Evolutionary conservation across 257 asterid genomes (phyloP).

Genomic region (Scutellaria minor): DNA sequence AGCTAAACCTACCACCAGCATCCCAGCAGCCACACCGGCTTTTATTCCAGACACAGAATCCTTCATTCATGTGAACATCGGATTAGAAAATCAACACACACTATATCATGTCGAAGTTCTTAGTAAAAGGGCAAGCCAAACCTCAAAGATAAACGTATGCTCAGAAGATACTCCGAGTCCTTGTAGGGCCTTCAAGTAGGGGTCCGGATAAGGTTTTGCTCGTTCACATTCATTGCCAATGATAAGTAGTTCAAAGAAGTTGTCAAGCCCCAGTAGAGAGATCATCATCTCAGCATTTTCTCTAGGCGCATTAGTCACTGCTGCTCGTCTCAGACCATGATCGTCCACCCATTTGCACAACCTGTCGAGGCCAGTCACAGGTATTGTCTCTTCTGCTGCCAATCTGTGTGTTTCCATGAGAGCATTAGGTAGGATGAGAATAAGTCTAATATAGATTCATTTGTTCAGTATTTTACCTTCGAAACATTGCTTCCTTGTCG

Average conservation of each 20-base stretch:
- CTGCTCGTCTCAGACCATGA: conserved; percentile 72
- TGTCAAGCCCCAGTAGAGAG: conserved; percentile 54
- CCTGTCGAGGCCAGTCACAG: conserved; percentile 63
- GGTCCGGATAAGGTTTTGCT: conserved; percentile 86
- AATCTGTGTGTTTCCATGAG: conserved; percentile 50
- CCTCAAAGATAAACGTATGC: conserved; percentile 77
- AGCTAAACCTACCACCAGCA: conserved; percentile 78
- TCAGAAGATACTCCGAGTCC: conserved; percentile 62
- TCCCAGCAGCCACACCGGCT: conserved; percentile 83
- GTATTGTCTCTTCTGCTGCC: conserved; percentile 58
- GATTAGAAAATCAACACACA: neutral
- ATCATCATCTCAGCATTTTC: conserved; percentile 69
- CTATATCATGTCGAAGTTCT: neutral
- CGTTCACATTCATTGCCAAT: conserved; percentile 74
- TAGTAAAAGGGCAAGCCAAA: conserved; percentile 28
- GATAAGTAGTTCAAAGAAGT: conserved; percentile 62
- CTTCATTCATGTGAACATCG: conserved; percentile 38
- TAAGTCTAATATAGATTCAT: neutral
- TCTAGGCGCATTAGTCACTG: conserved; percentile 92
- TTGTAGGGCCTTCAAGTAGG: conserved; percentile 73
- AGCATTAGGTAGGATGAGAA: conserved; percentile 1
- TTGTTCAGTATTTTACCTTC: conserved; percentile 49
- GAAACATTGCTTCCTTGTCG: conserved; percentile 80
- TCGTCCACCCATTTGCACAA: conserved; percentile 73
- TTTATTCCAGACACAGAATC: conserved; percentile 83